Percentiles rank a stretch among this genome's conserved stretches.
phyloP scores from a whole-genome alignment of 2,329 filamentous ascomycete species.

The Xylariaceae sp. region DNA sequence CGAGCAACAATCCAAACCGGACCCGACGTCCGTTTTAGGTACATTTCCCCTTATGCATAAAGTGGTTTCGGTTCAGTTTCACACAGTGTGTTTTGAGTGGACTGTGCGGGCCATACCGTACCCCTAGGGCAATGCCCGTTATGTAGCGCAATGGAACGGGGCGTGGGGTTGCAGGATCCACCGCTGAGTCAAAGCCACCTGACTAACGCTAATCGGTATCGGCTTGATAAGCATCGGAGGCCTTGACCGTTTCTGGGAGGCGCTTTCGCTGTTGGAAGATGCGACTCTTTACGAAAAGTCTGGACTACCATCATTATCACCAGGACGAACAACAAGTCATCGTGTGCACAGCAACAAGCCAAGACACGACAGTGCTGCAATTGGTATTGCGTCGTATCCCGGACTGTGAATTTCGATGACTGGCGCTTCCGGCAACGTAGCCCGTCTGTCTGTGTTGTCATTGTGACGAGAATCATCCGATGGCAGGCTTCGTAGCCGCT shows the following conservation, averaged over 20 bases:
- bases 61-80: too few species aligned
- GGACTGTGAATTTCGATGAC: neutral
- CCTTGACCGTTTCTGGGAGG: neutral
- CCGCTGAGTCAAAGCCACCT: neutral
- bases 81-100: too few species aligned
- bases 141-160: neutral
- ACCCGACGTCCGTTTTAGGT: too few species aligned
- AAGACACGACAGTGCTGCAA: neutral
- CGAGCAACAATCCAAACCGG: too few species aligned
- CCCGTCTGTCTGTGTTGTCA: neutral
- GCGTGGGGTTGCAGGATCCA: neutral
- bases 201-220: neutral
- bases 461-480: neutral
- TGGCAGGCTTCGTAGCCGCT: neutral
- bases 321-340: neutral
- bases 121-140: too few species aligned
- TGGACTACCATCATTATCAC: neutral
- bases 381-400: neutral
- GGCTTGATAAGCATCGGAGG: neutral
- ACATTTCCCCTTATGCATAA: too few species aligned
- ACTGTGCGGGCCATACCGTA: too few species aligned
- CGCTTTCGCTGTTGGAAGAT: neutral
- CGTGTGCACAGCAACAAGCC: neutral
- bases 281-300: neutral
- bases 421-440: neutral